These are phyloP conservation scores for Protomyces inouyei DNA, from an alignment of 1,139 yeast species.

Conservation along the genomic window DNA sequence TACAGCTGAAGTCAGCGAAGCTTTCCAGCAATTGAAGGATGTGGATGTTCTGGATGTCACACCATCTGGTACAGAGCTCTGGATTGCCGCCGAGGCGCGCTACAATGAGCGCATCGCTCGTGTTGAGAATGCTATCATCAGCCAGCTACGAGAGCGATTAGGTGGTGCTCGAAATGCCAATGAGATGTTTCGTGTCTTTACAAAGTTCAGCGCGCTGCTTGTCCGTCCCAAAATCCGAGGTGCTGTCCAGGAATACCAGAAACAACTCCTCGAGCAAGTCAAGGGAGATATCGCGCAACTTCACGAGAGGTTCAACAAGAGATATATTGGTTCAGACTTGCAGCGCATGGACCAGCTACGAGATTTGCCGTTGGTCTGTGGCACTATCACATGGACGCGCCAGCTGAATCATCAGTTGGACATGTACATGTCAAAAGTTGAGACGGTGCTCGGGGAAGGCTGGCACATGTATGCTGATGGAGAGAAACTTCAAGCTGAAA, in stretches of 20 bases:
- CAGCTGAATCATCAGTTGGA: conserved; percentile 48
- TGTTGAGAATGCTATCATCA: conserved; percentile 48
- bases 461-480: conserved; percentile 80
- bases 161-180: conserved; percentile 44
- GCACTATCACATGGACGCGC: conserved; percentile 49
- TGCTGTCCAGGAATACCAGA: conserved; percentile 55
- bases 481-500: conserved; percentile 52
- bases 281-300: conserved; percentile 47
- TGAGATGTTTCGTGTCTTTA: conserved; percentile 51
- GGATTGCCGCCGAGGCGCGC: conserved; percentile 44
- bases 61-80: conserved; percentile 38
- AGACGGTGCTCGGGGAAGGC: conserved; percentile 58
- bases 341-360: conserved; percentile 41
- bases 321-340: conserved; percentile 40
- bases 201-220: conserved; percentile 48
- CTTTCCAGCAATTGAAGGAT: conserved; percentile 43
- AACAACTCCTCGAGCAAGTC: conserved; percentile 47
- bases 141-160: conserved; percentile 43
- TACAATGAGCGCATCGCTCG: conserved; percentile 46
- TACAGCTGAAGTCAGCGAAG: conserved; percentile 42
- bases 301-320: conserved; percentile 43
- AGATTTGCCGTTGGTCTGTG: conserved; percentile 49
- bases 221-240: conserved; percentile 51
- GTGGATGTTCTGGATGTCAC: conserved; percentile 45
- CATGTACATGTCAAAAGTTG: conserved; percentile 45